A percentile compares a stretch with the other conserved stretches of the same genome.
Evolutionary conservation across 2,329 filamentous ascomycete species (phyloP).

Genomic region (Xylariaceae sp.): DNA sequence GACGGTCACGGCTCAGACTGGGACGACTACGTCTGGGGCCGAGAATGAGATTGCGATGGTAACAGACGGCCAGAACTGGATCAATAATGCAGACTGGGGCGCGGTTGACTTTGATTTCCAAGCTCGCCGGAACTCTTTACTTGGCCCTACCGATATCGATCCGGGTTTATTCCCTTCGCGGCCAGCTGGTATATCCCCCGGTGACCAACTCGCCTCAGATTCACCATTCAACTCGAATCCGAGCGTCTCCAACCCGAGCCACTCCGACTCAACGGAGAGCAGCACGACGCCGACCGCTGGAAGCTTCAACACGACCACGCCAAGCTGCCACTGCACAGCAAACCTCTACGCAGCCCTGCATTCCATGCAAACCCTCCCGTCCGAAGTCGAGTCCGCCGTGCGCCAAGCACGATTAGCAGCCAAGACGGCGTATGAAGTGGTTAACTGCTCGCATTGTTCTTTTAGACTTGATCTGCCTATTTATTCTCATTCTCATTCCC

Average conservation of each 20-base stretch:
- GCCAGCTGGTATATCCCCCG: conserved; percentile 11
- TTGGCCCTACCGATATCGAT: conserved; percentile 25
- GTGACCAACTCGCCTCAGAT: conserved; percentile 24
- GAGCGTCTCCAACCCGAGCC: background rate
- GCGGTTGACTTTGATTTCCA: conserved; percentile 26
- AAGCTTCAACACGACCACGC: background rate
- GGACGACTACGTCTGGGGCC: background rate
- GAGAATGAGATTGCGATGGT: conserved; percentile 3
- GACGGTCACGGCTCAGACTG: too few species aligned
- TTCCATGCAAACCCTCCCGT: conserved; percentile 43
- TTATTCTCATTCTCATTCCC: too few species aligned
- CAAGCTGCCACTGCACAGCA: conserved; percentile 43
- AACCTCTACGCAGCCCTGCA: conserved; percentile 47
- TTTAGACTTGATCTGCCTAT: conserved; percentile 31
- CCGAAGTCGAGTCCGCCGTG: conserved; percentile 42
- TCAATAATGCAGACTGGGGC: conserved; percentile 11
- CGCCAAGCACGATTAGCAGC: conserved; percentile 43
- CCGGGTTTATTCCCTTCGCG: conserved; percentile 25
- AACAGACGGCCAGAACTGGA: background rate
- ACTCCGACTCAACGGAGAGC: conserved; percentile 22
- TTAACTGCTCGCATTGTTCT: conserved; percentile 48
- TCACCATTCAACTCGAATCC: conserved; percentile 24
- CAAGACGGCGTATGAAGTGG: conserved; percentile 44
- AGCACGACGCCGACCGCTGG: conserved; percentile 1
- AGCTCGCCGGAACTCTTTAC: conserved; percentile 16